Percentiles rank a stretch among this genome's conserved stretches.
Conservation (phyloP, 345 rosid genomes). For the Populus simonii region DNA sequence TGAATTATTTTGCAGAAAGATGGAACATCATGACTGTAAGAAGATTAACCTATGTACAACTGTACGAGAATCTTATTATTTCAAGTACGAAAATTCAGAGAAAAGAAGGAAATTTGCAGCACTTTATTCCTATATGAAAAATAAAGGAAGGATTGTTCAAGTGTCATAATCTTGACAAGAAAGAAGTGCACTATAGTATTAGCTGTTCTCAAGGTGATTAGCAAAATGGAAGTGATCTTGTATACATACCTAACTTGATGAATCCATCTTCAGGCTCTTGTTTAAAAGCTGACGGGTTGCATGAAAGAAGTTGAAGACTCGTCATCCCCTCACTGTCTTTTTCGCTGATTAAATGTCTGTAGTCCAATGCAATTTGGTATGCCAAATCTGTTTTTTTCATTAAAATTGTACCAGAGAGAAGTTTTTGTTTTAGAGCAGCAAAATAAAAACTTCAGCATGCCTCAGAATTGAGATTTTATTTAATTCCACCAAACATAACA, state of each 20-base stretch:
- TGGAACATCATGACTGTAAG: no score
- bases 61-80: no score
- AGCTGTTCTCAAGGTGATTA: background rate
- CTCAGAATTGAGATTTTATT: no score
- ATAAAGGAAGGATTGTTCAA: no score
- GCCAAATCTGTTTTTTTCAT: background rate
- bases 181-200: no score
- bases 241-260: background rate
- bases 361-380: background rate
- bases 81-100: no score
- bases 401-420: background rate
- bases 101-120: no score
- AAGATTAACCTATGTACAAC: no score
- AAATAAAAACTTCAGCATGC: background rate
- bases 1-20: no score
- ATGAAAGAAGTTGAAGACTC: conserved; percentile 4
- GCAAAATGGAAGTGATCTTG: background rate
- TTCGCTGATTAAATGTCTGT: background rate
- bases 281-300: background rate
- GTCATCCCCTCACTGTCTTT: conserved; percentile 3
- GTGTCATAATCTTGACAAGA: no score
- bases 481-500: no score
- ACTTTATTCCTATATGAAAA: no score
- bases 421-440: background rate
- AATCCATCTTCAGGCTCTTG: background rate